Percentiles rank a stretch among this genome's conserved stretches.
Evolutionary conservation across 2,329 filamentous ascomycete species (phyloP).

Genomic region (Aureobasidium mangrovei): DNA sequence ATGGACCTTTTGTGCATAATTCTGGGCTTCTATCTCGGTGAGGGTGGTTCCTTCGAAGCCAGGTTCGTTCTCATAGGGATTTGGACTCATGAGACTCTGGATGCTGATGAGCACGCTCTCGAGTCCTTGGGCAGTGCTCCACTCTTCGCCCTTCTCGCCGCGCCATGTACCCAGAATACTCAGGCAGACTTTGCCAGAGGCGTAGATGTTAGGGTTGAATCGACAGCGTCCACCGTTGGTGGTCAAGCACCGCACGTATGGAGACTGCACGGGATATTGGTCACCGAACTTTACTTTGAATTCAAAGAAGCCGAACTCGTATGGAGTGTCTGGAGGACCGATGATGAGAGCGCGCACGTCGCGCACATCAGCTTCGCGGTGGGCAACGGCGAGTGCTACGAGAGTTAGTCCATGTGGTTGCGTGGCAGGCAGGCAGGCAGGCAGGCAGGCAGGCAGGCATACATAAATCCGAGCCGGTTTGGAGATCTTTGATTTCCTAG

Average conservation of each 20-base stretch:
- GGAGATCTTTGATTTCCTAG: conserved; percentile 77
- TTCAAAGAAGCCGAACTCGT: conserved; percentile 97
- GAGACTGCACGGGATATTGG: conserved; percentile 73
- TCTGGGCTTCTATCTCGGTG: background rate
- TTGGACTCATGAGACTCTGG: conserved; percentile 87
- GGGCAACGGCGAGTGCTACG: conserved; percentile 75
- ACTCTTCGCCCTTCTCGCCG: conserved; percentile 82
- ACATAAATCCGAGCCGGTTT: conserved; percentile 78
- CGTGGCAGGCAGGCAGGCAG: background rate
- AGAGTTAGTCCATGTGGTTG: background rate
- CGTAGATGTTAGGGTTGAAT: conserved; percentile 97
- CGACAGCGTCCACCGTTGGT: conserved; percentile 82
- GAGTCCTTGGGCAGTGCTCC: conserved; percentile 91
- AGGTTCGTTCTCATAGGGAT: conserved; percentile 94
- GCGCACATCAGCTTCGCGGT: conserved; percentile 78
- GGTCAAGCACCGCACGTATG: conserved; percentile 58
- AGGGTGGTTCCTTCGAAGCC: conserved; percentile 70
- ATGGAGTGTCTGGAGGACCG: conserved; percentile 87
- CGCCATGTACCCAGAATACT: conserved; percentile 73
- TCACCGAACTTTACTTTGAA: conserved; percentile 41
- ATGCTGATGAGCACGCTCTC: conserved; percentile 94
- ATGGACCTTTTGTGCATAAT: conserved; percentile 45
- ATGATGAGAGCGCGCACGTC: conserved; percentile 82
- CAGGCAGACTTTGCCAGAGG: conserved; percentile 84
- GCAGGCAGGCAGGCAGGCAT: conserved; percentile 35